Conservation (phyloP, 139 green algal species). For the Picochlorum costavermella region DNA sequence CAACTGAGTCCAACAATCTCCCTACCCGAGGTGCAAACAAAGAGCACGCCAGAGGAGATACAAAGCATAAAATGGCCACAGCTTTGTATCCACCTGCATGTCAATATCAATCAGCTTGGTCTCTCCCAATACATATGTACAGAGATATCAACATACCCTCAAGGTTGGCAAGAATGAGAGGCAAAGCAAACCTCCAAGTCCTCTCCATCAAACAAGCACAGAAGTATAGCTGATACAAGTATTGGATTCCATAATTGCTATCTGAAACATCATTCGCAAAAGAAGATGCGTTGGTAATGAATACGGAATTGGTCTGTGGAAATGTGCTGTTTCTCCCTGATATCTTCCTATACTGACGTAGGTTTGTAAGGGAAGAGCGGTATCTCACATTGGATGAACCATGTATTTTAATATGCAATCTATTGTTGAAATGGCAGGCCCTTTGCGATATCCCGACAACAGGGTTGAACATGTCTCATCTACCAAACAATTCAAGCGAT, state of each 20-base stretch:
- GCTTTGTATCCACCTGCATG: constrained; percentile 15
- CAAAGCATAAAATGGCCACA: constrained; percentile 33
- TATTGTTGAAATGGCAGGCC: no score
- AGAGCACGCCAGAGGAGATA: constrained; percentile 30
- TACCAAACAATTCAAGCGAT: no score
- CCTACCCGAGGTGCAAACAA: constrained; percentile 23
- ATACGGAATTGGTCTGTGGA: no score
- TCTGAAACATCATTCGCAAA: no score
- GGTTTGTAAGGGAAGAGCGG: no score
- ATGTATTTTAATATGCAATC: no score
- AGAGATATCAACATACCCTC: constrained; percentile 10
- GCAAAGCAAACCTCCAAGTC: constrained; percentile 41
- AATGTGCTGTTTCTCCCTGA: no score
- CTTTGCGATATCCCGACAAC: no score
- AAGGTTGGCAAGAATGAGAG: constrained; percentile 31
- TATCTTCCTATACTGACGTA: no score
- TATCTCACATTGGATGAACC: no score
- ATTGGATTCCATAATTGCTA: not conserved
- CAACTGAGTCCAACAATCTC: constrained; percentile 22
- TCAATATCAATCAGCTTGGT: not conserved
- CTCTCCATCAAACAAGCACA: constrained; percentile 39
- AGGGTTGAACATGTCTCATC: no score
- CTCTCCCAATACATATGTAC: not conserved
- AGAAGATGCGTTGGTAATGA: no score
- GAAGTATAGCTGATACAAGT: constrained; percentile 20